A percentile compares a stretch with the other conserved stretches of the same genome.
Evolutionary conservation across 75 land plant genomes (phyloP).

Genomic region (Cupressus sempervirens): DNA sequence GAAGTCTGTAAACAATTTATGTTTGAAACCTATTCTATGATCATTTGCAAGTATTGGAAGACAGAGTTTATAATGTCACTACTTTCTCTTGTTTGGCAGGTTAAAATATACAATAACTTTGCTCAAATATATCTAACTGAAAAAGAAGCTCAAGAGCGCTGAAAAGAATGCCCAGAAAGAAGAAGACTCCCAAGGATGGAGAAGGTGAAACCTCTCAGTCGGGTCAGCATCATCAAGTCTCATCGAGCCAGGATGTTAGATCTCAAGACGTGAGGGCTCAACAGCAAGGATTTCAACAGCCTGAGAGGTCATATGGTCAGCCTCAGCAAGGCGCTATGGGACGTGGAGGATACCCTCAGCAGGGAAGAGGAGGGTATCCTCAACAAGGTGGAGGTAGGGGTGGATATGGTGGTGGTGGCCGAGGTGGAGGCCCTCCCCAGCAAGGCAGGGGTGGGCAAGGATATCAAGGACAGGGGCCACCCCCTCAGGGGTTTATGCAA

Average conservation of each 20-base stretch:
- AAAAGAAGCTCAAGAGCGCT: not conserved
- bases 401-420: not conserved
- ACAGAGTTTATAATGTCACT: not conserved
- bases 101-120: not conserved
- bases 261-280: not conserved
- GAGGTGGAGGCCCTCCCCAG: not conserved
- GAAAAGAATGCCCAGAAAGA: conserved; percentile 6
- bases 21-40: not conserved
- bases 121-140: not conserved
- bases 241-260: not conserved
- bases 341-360: conserved; percentile 17
- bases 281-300: not conserved
- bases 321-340: not conserved
- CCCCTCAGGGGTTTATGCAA: not conserved
- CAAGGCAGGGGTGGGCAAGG: not conserved
- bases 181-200: conserved; percentile 7
- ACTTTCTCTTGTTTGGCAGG: not conserved
- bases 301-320: not conserved
- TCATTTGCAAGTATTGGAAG: not conserved
- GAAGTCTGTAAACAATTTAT: not conserved
- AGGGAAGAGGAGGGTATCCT: conserved; percentile 10
- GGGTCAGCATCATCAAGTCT: not conserved
- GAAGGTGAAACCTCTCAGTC: conserved; percentile 6
- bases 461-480: not conserved
- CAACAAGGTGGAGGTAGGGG: conserved; percentile 30